Evolutionary conservation across 129 eudicot species (phyloP), one percentile per base, ranked within the genome.

Genomic region (Erigeron canadensis): DNA sequence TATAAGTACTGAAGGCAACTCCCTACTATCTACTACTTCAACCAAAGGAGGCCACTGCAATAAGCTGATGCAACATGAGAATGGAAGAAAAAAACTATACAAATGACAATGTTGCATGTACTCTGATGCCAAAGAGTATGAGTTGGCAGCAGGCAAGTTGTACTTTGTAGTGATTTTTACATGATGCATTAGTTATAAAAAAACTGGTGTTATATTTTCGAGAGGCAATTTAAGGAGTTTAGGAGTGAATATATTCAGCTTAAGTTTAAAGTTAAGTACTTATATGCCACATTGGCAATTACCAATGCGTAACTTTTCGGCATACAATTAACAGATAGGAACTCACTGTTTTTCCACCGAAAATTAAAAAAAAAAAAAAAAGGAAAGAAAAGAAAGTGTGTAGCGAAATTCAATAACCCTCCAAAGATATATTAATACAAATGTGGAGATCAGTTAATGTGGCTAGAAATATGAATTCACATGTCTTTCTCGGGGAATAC

Each of bases 1-100:
- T 76, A 90, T 79, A 67, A 94, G 87, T 70, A 90, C 91, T 57
- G 88, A 58, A 7, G 99, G 99, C 81, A 94, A 82, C 83, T 94
- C 99, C 94, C 94, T 87, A 50, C 86, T 89, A 79, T 94, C 96
- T 69, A 80, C 88, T 43, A 94, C 96, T 86, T 94, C 99, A 79
- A 94, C 91, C 72, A 86, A 77, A 47, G 99, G 96, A 70, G 99
- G 96, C 99, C 99, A 94, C 99, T 94, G 88, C 88, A 79, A 75
- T 19, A 42, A 66, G 43, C 71, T 18, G 5, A 77, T 34, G 7
- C 37, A 63, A 41, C 41, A 63, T 85, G 39, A 71, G 59, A 56
- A 38, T 11, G 2, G 50, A 37, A 44, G 48, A 58, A 10, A 6
- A 42, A 71, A 53, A 18, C 58, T 22, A 53, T 6, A 10, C 12